A percentile compares a stretch with the other conserved stretches of the same genome.
phyloP scores from a whole-genome alignment of 192 early-diverging fungal species.

The Radiomyces spectabilis region DNA sequence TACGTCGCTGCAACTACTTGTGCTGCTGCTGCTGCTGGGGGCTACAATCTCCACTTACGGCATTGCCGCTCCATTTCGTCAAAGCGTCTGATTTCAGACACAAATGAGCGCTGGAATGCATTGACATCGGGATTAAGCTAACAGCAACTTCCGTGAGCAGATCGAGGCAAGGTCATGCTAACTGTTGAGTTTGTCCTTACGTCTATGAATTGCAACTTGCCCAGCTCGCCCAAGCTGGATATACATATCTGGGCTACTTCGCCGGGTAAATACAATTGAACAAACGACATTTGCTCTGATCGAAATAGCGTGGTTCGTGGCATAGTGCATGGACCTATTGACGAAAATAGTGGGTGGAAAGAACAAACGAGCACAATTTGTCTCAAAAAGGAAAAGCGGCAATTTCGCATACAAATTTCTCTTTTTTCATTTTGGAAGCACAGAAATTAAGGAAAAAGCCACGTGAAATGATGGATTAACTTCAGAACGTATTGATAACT shows the following conservation, averaged over 20 bases:
- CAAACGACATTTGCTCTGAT: constrained; percentile 92
- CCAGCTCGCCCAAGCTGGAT: constrained; percentile 91
- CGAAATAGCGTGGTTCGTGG: constrained; percentile 61
- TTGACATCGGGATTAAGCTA: constrained; percentile 90
- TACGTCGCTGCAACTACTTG: background rate
- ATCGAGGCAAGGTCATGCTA: background rate
- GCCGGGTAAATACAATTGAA: constrained; percentile 91
- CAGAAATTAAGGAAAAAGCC: no score
- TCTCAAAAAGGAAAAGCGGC: no score
- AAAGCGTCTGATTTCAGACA: constrained; percentile 87
- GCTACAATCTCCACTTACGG: constrained; percentile 48
- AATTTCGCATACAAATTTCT: no score
- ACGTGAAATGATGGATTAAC: no score
- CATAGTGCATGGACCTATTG: no score
- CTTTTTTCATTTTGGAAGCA: no score
- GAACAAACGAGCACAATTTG: no score
- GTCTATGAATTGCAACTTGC: constrained; percentile 91
- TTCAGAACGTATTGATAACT: no score
- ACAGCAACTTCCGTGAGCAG: background rate
- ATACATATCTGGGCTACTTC: constrained; percentile 92
- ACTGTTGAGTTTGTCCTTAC: constrained; percentile 36
- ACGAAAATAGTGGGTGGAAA: no score
- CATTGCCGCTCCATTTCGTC: constrained; percentile 97
- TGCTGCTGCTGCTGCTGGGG: no score
- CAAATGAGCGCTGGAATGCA: constrained; percentile 95